Base-by-base conservation (phyloP, 768 basidiomycete genomes). In the Clavaria fumosa region DNA sequence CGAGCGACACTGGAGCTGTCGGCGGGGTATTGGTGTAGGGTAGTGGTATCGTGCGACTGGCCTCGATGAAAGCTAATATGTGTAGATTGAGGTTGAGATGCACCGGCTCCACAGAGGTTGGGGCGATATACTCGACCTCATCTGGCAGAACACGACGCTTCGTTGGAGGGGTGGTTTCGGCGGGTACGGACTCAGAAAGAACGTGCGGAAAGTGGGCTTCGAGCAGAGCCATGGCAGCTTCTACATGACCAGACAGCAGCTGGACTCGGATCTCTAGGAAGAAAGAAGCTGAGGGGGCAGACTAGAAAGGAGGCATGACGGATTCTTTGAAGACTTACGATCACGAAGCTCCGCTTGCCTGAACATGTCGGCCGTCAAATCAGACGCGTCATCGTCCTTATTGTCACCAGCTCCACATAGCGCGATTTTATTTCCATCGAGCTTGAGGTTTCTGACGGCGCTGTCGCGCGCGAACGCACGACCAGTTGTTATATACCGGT, bases 1-100 rank as follows among this genome's bases (percentile, higher is more conserved):
- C 10, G 10, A 43, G 12, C 38, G 31, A 23, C n/a, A n/a, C n/a
- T 31, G 27, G 22, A 32, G 24, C 33, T 12, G 39, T 27, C 1
- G 35, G 19, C 21, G 37, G 22, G 40, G 45, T 33, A 24, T 34
- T 27, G n/a, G 42, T 34, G 31, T 21, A 11, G 33, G 40, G 19
- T 12, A 85, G 63, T 3, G 83, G 80, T 9, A 69, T 53, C 2
- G 80, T 79, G 20, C 88, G 74, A 45, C 85, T 75, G 15, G 77
- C 69, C 55, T 96, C 91, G 49, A 84, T 76, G 59, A 95, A 96
- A 2, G 73, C 71, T 28, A 82, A 76, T 34, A 95, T 83, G 35
- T 78, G 79, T 26, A 96, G 74, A 51, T 95, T 90, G 43, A 96
- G 68, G 12, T 64, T 61, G 37, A 93, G 65, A 47, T 89, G 84